phyloP scores from a whole-genome alignment of 176 grass and related monocot species.

The Rhipidocladum racemiflorum region DNA sequence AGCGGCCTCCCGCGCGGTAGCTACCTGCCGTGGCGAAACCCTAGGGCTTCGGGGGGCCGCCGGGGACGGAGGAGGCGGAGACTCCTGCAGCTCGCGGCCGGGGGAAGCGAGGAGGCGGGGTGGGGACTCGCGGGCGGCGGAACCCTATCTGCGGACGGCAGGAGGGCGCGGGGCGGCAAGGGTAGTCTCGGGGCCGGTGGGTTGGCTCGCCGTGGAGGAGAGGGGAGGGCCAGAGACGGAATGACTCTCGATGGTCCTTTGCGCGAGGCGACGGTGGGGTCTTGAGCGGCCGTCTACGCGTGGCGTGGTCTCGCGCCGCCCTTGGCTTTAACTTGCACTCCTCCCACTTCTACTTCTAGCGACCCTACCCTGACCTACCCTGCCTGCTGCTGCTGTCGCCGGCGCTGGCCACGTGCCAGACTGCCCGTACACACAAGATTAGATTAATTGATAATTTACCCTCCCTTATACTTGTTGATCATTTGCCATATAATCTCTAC shows the following conservation, averaged over 20 bases:
- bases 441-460: no score
- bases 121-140: background rate
- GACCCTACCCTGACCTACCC: no score
- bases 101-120: background rate
- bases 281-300: no score
- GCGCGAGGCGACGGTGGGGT: background rate
- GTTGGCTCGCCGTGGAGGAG: conserved; percentile 1
- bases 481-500: no score
- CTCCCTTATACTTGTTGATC: no score
- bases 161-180: background rate
- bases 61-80: background rate
- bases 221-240: background rate
- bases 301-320: no score
- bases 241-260: conserved; percentile 6
- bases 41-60: conserved; percentile 24
- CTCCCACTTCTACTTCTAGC: no score
- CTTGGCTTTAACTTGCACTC: no score
- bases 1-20: background rate
- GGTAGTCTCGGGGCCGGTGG: background rate
- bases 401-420: no score
- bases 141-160: background rate
- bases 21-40: conserved; percentile 38
- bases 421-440: no score
- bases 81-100: background rate
- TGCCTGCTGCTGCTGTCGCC: no score